Percentiles rank a stretch among this genome's conserved stretches.
Conservation (phyloP, 768 basidiomycete genomes). For the Lyophyllum decastes region DNA sequence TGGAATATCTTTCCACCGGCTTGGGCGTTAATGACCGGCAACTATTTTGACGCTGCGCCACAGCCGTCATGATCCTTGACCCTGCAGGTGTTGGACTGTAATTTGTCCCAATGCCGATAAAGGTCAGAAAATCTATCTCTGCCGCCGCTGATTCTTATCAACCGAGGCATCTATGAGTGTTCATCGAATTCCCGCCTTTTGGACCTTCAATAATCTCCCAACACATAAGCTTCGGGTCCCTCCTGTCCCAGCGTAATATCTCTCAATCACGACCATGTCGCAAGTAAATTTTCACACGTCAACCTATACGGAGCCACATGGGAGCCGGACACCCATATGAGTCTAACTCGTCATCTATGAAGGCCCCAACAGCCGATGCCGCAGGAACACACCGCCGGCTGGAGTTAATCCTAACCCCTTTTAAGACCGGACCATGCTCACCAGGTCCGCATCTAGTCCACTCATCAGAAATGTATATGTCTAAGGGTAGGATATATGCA, state of each 20-base stretch:
- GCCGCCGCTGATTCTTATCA: not conserved
- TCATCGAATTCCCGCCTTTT: not conserved
- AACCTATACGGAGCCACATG: not conserved
- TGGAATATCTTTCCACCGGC: not conserved
- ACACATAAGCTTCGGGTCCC: not conserved
- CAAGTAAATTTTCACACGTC: not conserved
- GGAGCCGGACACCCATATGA: not conserved
- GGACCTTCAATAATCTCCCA: too few relatives aligned
- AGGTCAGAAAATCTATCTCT: not conserved
- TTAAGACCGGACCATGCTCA: not conserved
- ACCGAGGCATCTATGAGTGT: too few relatives aligned
- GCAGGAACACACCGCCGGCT: conserved; percentile 9
- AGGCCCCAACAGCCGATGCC: conserved; percentile 1
- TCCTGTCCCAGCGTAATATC: not conserved
- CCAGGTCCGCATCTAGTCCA: not conserved
- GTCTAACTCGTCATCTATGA: not conserved
- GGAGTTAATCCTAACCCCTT: conserved; percentile 6
- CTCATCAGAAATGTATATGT: not conserved
- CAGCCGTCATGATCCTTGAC: not conserved
- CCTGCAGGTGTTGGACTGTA: not conserved
- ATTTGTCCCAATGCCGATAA: not conserved
- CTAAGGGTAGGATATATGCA: not conserved
- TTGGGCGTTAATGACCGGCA: not conserved
- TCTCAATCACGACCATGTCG: not conserved
- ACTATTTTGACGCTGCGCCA: not conserved